These are phyloP conservation scores for Groenewaldozyma salmanticensis DNA, from an alignment of 805 yeast genomes.

Conservation along the genomic window DNA sequence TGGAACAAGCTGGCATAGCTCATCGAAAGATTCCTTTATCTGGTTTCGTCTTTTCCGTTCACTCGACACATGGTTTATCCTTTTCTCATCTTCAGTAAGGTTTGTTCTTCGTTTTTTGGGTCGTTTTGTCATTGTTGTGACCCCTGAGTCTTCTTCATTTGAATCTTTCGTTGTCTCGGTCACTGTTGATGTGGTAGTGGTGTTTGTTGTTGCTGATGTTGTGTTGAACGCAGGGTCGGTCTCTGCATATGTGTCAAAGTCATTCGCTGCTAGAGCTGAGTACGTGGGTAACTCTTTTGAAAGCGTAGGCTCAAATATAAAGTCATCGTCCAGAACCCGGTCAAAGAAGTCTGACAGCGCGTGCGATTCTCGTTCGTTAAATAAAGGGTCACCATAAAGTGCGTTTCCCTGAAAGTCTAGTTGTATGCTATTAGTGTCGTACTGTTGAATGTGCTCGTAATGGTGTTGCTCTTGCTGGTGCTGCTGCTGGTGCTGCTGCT, in stretches of 20 bases:
- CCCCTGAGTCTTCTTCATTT: background rate
- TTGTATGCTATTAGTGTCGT: no score
- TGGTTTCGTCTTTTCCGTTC: slow-evolving; percentile 33
- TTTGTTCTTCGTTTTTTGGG: slow-evolving; percentile 14
- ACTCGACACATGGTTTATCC: slow-evolving; percentile 30
- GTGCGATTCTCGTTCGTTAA: slow-evolving; percentile 22
- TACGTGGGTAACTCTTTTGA: background rate
- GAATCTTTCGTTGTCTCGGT: background rate
- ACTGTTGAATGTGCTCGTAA: no score
- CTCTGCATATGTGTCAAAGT: background rate
- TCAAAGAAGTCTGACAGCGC: slow-evolving; percentile 26
- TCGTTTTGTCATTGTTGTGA: background rate
- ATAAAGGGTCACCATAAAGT: no score
- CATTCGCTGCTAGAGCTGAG: background rate
- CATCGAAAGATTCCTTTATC: slow-evolving; percentile 30
- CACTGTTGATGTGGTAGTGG: slow-evolving; percentile 5
- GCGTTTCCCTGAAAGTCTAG: no score
- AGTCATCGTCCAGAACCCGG: slow-evolving; percentile 22
- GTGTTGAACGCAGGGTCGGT: slow-evolving; percentile 25
- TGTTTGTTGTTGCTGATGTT: slow-evolving; percentile 22
- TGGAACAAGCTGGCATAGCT: slow-evolving; percentile 30
- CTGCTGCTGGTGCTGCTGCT: no score
- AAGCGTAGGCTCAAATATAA: slow-evolving; percentile 24
- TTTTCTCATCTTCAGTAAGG: slow-evolving; percentile 28
- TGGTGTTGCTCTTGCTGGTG: no score